Evolutionary conservation across 768 basidiomycete species (phyloP).

Genomic region (Auricularia heimuer): DNA sequence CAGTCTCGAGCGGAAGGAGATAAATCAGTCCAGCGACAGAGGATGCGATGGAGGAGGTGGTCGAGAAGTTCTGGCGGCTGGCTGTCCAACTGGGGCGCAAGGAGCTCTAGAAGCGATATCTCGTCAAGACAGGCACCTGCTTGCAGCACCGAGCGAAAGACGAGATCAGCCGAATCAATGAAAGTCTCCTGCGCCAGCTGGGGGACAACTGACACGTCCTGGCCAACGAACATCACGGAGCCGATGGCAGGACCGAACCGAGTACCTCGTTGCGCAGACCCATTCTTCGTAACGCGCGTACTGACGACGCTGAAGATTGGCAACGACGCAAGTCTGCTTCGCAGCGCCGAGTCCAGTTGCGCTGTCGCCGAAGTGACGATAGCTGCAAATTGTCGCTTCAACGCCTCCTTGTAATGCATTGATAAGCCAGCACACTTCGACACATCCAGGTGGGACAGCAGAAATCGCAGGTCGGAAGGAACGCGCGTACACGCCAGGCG

Average conservation of each 20-base stretch:
- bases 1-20: background rate
- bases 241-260: background rate
- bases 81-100: background rate
- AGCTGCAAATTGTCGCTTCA: background rate
- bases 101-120: background rate
- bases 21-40: background rate
- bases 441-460: background rate
- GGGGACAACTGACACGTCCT: background rate
- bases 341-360: background rate
- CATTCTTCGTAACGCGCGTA: background rate
- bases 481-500: background rate
- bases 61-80: background rate
- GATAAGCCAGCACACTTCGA: background rate
- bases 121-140: background rate
- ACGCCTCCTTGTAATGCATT: background rate
- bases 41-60: background rate
- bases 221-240: background rate
- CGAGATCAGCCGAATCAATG: background rate
- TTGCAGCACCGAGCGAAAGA: background rate
- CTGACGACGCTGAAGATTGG: background rate
- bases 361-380: background rate
- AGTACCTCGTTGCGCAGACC: background rate
- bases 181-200: background rate
- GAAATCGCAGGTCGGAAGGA: conserved; percentile 1
- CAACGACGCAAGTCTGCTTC: background rate